These are phyloP conservation scores for Trypanosoma rangeli DNA, from an alignment of 208 protist genomes.

Conservation along the genomic window DNA sequence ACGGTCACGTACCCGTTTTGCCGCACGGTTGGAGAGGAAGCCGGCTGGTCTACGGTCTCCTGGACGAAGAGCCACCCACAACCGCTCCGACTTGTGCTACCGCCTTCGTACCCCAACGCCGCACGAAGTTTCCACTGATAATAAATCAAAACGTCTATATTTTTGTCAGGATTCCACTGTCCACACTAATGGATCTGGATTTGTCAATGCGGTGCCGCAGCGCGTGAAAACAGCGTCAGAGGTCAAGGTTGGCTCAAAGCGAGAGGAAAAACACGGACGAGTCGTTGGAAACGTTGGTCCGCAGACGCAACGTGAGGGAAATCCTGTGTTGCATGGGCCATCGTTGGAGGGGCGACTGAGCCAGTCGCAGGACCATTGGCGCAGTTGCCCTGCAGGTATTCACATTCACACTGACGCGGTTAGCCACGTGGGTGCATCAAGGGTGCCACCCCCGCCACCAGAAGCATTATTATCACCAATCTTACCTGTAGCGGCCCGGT, in stretches of 20 bases:
- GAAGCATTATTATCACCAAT: background rate
- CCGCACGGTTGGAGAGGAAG: background rate
- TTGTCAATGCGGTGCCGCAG: background rate
- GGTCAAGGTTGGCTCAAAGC: too few relatives aligned
- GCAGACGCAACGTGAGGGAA: too few relatives aligned
- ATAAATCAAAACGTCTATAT: constrained; percentile 5
- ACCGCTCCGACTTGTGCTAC: constrained; percentile 10
- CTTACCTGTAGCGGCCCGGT: background rate
- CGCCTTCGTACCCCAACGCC: constrained; percentile 13
- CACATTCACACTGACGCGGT: background rate
- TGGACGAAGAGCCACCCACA: background rate
- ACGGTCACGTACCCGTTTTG: background rate
- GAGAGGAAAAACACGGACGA: background rate
- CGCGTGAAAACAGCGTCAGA: background rate
- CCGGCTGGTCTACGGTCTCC: background rate
- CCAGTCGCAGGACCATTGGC: too few relatives aligned
- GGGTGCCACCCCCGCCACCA: background rate
- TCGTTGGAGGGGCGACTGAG: too few relatives aligned
- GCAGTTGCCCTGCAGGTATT: too few relatives aligned
- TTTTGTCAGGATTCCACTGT: background rate
- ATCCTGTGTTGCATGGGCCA: too few relatives aligned
- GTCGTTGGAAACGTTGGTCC: background rate
- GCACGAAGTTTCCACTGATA: background rate
- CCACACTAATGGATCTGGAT: background rate
- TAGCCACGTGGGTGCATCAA: background rate